Evolutionary conservation across 768 basidiomycete species (phyloP), one percentile per base, ranked within the genome.

Genomic region (Tulasnella sp.): DNA sequence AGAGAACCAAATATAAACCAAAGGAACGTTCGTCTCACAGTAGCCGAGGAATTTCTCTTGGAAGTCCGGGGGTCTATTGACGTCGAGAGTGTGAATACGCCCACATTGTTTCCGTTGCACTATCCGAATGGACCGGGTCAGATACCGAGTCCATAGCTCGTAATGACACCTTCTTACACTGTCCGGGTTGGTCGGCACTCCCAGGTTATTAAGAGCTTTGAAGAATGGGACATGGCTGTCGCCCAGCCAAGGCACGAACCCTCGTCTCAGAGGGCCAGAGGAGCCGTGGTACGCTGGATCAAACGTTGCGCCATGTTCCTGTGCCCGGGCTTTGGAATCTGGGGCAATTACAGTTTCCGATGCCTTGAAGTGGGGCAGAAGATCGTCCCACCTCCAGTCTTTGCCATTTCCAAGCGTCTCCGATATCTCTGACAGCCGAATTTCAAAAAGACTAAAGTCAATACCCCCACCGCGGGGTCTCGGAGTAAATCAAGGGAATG

Each of bases 171-270:
- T 9, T 35, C 79, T 2, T 40, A 79, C 79, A 42, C 79, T 70
- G 44, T 79, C 79, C n/a, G 46, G 70, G 61, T 79, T 79, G 1
- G 70, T 78, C 15, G 70, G 44, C 42, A 79, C 74, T 23, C 79
- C 79, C 39, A 79, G 40, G 42, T 74, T 74, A 37, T 79, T 75
- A 4, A 79, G 32, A 48, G 78, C 29, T 44, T 79, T 55, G 44
- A 79, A 79, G 74, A 79, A 79, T 16, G 79, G 78, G 39, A 77
- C 55, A 40, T 70, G 79, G 5, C 32, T 37, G 1, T 79, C 78
- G 10, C 74, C 78, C 1, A 79, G 55, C 73, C 74, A 74, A 2
- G 74, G 74, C 23, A 79, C 73, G 57, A 75, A 74, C 16, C 55
- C 70, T n/a, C 73, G 51, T n/a, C 69, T 26, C 23, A 79, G 48